These are phyloP conservation scores for Colletotrichum magnum DNA, from an alignment of 2,329 filamentous ascomycete species.

Conservation along the genomic window DNA sequence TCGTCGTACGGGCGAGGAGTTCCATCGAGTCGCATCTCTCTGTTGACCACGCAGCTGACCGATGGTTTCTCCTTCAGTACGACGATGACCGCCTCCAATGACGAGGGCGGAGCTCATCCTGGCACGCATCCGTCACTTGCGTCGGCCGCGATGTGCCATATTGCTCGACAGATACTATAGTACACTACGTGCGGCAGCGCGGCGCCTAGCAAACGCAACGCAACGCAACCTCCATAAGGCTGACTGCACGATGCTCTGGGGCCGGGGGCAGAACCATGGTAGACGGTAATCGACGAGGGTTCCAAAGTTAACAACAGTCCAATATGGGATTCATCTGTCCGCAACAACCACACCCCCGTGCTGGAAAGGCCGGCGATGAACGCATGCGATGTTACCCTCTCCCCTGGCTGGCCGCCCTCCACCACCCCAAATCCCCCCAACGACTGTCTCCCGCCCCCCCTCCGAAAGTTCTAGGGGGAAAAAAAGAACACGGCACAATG, in stretches of 20 bases:
- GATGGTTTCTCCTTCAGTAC: slow-evolving; percentile 14
- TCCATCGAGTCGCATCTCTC: slow-evolving; percentile 33
- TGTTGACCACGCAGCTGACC: slow-evolving; percentile 28
- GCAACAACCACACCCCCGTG: slow-evolving; percentile 23
- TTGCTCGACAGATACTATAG: slow-evolving; percentile 13
- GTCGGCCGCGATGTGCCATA: slow-evolving; percentile 23
- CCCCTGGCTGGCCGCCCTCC: slow-evolving; percentile 7
- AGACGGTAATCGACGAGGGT: slow-evolving; percentile 15
- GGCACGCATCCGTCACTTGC: slow-evolving; percentile 4
- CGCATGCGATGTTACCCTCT: slow-evolving; percentile 36
- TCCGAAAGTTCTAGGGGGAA: background rate
- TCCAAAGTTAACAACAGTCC: slow-evolving; percentile 18
- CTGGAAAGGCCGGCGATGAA: slow-evolving; percentile 32
- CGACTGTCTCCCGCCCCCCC: slow-evolving; percentile 25
- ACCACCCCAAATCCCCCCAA: slow-evolving; percentile 17
- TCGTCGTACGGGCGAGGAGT: slow-evolving; percentile 33
- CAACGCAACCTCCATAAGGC: slow-evolving; percentile 28
- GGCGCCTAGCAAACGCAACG: slow-evolving; percentile 9
- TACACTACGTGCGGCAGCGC: slow-evolving; percentile 2
- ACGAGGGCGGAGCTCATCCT: slow-evolving; percentile 13
- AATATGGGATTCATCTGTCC: slow-evolving; percentile 28
- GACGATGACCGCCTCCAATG: slow-evolving; percentile 19
- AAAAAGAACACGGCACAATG: background rate
- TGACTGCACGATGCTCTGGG: slow-evolving; percentile 27
- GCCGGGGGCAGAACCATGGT: background rate